A percentile compares a stretch with the other conserved stretches of the same genome.
These are phyloP conservation scores for Backusella mclennaniae DNA, from an alignment of 192 early-diverging fungal genomes.

Conservation along the genomic window DNA sequence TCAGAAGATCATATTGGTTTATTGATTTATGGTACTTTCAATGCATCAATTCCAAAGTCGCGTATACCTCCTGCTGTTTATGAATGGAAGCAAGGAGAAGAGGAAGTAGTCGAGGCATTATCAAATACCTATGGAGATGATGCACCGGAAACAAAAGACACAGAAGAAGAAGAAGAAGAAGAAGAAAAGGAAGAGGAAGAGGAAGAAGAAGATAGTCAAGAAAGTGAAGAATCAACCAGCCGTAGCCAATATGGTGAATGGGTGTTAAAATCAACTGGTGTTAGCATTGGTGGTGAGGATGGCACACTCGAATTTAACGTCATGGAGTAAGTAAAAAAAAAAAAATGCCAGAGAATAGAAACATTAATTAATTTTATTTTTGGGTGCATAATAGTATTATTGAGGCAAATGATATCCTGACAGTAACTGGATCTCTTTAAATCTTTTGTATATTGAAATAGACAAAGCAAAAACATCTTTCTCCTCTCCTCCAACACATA, in stretches of 20 bases:
- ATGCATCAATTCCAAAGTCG: conserved; percentile 89
- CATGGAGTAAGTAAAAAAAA: conserved; percentile 52
- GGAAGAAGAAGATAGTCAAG: conserved; percentile 3
- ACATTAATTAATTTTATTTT: background rate
- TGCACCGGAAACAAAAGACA: conserved; percentile 4
- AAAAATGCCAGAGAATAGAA: background rate
- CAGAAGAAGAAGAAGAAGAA: conserved; percentile 53
- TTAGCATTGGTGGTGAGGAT: conserved; percentile 58
- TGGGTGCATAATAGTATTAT: conserved; percentile 53
- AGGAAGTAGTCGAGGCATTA: conserved; percentile 51
- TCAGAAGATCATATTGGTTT: conserved; percentile 94
- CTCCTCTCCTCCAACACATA: background rate
- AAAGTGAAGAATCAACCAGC: background rate
- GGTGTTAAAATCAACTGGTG: conserved; percentile 65
- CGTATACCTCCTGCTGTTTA: conserved; percentile 75
- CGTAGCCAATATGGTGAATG: conserved; percentile 61
- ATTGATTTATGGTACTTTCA: conserved; percentile 91
- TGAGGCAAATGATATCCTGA: conserved; percentile 79
- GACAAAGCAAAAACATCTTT: background rate
- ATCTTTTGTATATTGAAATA: conserved; percentile 7
- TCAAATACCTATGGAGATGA: conserved; percentile 34
- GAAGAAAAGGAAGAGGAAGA: conserved; percentile 23
- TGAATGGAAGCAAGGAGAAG: conserved; percentile 60
- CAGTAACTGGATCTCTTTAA: conserved; percentile 73
- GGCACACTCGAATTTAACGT: conserved; percentile 72